These are phyloP conservation scores for Coniophora puteana DNA, from an alignment of 1,284 basidiomycete genomes.

Conservation along the genomic window DNA sequence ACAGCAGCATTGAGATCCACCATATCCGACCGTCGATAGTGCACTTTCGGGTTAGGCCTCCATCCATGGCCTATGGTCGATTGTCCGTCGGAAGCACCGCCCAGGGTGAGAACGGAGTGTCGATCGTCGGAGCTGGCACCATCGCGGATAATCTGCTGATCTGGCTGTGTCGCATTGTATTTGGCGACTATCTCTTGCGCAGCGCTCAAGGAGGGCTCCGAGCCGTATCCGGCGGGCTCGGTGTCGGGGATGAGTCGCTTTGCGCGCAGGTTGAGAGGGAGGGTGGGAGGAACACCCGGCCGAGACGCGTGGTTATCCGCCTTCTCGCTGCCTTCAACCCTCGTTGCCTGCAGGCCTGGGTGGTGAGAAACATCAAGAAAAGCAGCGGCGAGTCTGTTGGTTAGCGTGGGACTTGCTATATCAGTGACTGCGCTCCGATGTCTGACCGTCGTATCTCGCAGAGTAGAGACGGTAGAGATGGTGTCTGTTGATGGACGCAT, in stretches of 20 bases:
- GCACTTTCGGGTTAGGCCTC: slow-evolving; percentile 29
- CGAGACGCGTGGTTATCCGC: too few relatives aligned
- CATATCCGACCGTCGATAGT: slow-evolving; percentile 28
- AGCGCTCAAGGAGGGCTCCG: slow-evolving; percentile 25
- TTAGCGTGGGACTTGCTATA: too few relatives aligned
- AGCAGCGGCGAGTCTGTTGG: too few relatives aligned
- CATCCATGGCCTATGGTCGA: slow-evolving; percentile 27
- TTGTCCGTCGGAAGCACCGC: slow-evolving; percentile 10
- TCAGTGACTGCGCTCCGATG: too few relatives aligned
- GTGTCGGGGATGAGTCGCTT: neutral
- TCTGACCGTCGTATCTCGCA: too few relatives aligned
- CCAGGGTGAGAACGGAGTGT: slow-evolving; percentile 24
- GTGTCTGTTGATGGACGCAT: too few relatives aligned
- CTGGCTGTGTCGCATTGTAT: slow-evolving; percentile 28
- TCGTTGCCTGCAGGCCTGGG: too few relatives aligned
- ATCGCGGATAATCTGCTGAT: neutral
- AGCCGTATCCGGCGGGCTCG: slow-evolving; percentile 13
- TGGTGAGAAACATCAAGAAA: too few relatives aligned
- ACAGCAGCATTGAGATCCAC: slow-evolving; percentile 39
- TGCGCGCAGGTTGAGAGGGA: too few relatives aligned
- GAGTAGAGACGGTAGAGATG: too few relatives aligned
- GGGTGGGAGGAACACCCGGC: neutral
- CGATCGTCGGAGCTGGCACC: slow-evolving; percentile 16
- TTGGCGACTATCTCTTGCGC: slow-evolving; percentile 36
- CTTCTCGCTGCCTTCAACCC: too few relatives aligned